A percentile compares a stretch with the other conserved stretches of the same genome.
phyloP scores from a whole-genome alignment of 2,329 filamentous ascomycete genomes.

The Fusarium clavum region DNA sequence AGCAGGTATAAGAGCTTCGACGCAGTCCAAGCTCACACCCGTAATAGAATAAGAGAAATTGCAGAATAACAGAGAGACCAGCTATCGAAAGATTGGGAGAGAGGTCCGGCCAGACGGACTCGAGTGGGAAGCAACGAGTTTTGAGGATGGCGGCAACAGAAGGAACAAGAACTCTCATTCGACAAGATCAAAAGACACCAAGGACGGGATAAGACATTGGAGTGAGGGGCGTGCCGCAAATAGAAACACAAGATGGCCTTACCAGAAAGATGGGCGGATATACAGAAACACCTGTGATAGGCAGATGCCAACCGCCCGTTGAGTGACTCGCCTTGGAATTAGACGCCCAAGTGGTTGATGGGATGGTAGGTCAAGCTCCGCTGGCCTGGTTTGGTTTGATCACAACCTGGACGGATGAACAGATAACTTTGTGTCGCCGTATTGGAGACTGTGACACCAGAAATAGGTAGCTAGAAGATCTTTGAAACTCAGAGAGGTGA shows the following conservation, averaged over 20 bases:
- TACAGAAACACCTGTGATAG: constrained; percentile 45
- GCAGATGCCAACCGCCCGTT: constrained; percentile 40
- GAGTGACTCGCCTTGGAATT: constrained; percentile 42
- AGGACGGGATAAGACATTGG: constrained; percentile 47
- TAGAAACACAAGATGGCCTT: constrained; percentile 45
- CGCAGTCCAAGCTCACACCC: constrained; percentile 44
- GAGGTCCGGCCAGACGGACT: constrained; percentile 49
- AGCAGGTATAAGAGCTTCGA: constrained; percentile 42
- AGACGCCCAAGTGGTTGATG: constrained; percentile 44
- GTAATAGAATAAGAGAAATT: constrained; percentile 50
- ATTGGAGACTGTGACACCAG: not conserved
- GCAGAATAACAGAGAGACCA: constrained; percentile 62
- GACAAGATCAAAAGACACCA: constrained; percentile 52
- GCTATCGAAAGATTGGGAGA: constrained; percentile 63
- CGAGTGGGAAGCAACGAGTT: constrained; percentile 61
- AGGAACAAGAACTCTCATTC: constrained; percentile 49
- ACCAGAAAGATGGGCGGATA: constrained; percentile 41
- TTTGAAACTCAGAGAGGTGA: not conserved
- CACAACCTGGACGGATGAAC: constrained; percentile 8
- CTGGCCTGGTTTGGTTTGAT: constrained; percentile 32
- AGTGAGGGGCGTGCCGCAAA: constrained; percentile 42
- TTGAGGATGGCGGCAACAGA: constrained; percentile 57
- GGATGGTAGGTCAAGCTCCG: constrained; percentile 53
- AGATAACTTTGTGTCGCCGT: constrained; percentile 6
- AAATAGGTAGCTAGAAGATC: not conserved